A percentile compares a stretch with the other conserved stretches of the same genome.
These are phyloP conservation scores for Fraxinus baroniana DNA, from an alignment of 305 asterid species.

Conservation along the genomic window DNA sequence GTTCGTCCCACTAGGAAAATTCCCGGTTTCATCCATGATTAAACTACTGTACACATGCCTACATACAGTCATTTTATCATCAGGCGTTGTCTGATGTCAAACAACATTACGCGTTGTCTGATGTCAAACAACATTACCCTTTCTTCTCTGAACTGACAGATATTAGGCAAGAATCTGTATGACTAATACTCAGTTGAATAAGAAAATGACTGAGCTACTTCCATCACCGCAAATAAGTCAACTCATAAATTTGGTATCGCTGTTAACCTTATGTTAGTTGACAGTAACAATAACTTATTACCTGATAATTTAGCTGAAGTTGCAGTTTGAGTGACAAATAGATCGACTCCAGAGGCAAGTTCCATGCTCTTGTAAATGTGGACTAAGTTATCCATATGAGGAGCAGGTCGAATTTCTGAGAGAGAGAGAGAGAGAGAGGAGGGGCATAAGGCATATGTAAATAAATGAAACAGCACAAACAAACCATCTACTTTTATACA, in stretches of 20 bases:
- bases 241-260: not conserved
- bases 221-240: not conserved
- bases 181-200: not conserved
- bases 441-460: not conserved
- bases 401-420: conserved; percentile 86
- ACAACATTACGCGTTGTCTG: not conserved
- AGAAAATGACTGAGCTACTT: not conserved
- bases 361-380: conserved; percentile 90
- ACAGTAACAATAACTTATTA: conserved; percentile 24
- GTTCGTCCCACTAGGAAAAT: not conserved
- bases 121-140: not conserved
- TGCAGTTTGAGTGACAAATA: conserved; percentile 57
- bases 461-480: not conserved
- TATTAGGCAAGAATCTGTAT: not conserved
- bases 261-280: not conserved
- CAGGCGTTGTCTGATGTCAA: not conserved
- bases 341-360: conserved; percentile 65
- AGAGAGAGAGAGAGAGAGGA: not conserved
- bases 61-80: not conserved
- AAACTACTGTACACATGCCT: not conserved
- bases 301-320: conserved; percentile 50
- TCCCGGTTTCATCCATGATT: not conserved
- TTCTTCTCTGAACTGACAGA: not conserved
- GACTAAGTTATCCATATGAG: conserved; percentile 94
- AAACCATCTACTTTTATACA: not conserved